Base-by-base conservation (phyloP, 768 basidiomycete genomes). In the Podaxis mareebaensis region DNA sequence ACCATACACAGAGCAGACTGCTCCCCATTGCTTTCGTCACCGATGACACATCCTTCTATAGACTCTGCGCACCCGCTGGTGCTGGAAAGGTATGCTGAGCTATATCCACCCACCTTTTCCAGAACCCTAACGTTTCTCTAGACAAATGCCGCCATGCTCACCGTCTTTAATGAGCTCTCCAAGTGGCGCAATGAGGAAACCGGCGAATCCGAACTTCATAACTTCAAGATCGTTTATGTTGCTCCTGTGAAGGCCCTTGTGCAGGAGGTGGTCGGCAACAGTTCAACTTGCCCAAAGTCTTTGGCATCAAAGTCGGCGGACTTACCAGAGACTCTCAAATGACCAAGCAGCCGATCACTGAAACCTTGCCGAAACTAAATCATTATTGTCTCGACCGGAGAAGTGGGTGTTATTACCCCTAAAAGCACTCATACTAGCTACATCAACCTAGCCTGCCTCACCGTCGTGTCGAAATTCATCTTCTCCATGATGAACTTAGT, bases 171-270 rank as follows among this genome's bases (percentile, higher is more conserved):
- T 72, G 94, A 97, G 69, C 84, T 99, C 26, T 78, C 83, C 38
- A 96, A 97, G 70, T 88, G 91, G 74, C 88, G 94, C n/a, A 86
- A 96, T 70, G 89, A 91, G 51, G 82, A 81, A 17, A 91, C 92
- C 0, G 92, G 93, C 44, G 74, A 77, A 10, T 92, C 97, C 70
- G 92, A 95, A 70, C 83, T 95, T 36, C 89, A 92, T 65, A 79
- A 90, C 0, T 96, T 99, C 85, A 99, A 99, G 78, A 91, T 97
- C 61, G 88, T 99, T 67, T 99, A 99, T 74, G 87, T 99, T 57
- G 96, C 97, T 0, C 97, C 96, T 3, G 99, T 99, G 97, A 99
- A 99, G 75, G 97, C 96, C 3, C 85, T 99, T 61, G 96, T 99
- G 0, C 96, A 99, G 72, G 97, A 99, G 76, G 95, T 96, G 90